A percentile compares a stretch with the other conserved stretches of the same genome.
These are phyloP conservation scores for Astragalus membranaceus DNA, from an alignment of 306 rosid species.

Conservation along the genomic window DNA sequence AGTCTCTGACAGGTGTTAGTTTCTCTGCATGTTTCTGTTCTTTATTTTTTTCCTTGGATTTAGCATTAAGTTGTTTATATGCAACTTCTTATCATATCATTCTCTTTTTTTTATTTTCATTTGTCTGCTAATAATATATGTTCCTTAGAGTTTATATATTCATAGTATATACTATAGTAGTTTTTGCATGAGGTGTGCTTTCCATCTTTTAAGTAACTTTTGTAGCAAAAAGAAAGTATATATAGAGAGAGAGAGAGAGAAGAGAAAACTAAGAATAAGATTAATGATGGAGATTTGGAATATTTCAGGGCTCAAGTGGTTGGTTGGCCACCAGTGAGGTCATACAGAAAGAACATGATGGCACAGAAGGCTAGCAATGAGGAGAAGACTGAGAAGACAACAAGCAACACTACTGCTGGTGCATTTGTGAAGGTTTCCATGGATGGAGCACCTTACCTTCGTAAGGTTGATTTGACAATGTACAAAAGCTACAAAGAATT, in stretches of 20 bases:
- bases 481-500: constrained; percentile 86
- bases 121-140: not conserved
- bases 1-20: too few species aligned
- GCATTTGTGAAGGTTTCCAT: constrained; percentile 89
- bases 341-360: constrained; percentile 88
- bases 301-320: constrained; percentile 83
- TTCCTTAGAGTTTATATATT: not conserved
- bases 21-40: not conserved
- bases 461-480: constrained; percentile 93
- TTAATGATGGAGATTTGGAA: constrained; percentile 15
- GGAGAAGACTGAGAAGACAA: constrained; percentile 35
- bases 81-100: not conserved
- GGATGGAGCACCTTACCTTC: constrained; percentile 99
- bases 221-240: too few species aligned
- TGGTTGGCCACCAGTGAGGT: constrained; percentile 99
- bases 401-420: constrained; percentile 13
- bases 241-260: not conserved
- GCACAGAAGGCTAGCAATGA: constrained; percentile 47
- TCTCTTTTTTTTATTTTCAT: not conserved
- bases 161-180: not conserved
- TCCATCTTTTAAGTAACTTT: not conserved
- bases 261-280: not conserved
- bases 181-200: constrained; percentile 3
- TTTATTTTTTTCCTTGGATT: not conserved
- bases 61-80: not conserved